phyloP scores from a whole-genome alignment of 1,139 yeast genomes.

The Pichia terricola region DNA sequence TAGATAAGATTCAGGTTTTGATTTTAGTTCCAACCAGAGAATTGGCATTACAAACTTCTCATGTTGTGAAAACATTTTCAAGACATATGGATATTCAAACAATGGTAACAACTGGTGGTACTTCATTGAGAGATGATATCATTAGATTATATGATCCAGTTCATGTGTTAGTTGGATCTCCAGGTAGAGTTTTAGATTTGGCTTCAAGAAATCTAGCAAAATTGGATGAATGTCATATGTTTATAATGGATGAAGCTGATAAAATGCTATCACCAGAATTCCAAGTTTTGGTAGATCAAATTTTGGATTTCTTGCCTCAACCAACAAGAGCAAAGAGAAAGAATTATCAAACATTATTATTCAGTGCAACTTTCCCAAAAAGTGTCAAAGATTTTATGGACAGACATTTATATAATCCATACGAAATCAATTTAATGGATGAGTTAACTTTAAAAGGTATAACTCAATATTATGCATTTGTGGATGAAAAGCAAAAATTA shows the following conservation, averaged over 20 bases:
- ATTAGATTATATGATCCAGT: slow-evolving; percentile 88
- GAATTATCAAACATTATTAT: slow-evolving; percentile 75
- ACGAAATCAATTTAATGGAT: slow-evolving; percentile 95
- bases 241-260: slow-evolving; percentile 98
- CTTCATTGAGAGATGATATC: slow-evolving; percentile 87
- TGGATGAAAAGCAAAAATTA: slow-evolving; percentile 90
- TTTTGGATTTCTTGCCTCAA: slow-evolving; percentile 70
- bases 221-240: slow-evolving; percentile 76
- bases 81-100: slow-evolving; percentile 87
- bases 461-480: slow-evolving; percentile 94
- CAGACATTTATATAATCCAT: slow-evolving; percentile 80
- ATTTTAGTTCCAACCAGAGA: slow-evolving; percentile 89
- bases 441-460: slow-evolving; percentile 94
- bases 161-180: slow-evolving; percentile 81
- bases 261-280: slow-evolving; percentile 91
- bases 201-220: slow-evolving; percentile 86
- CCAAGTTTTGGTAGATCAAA: slow-evolving; percentile 79
- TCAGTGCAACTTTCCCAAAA: slow-evolving; percentile 93
- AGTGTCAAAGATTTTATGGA: slow-evolving; percentile 92
- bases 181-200: slow-evolving; percentile 93
- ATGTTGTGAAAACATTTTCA: slow-evolving; percentile 94
- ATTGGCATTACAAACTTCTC: slow-evolving; percentile 67
- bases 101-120: slow-evolving; percentile 99
- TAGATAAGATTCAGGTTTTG: slow-evolving; percentile 73
- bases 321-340: slow-evolving; percentile 23